Evolutionary conservation across 2,329 filamentous ascomycete species (phyloP), one percentile per base, ranked within the genome.

Genomic region (Microsporum audouinii): DNA sequence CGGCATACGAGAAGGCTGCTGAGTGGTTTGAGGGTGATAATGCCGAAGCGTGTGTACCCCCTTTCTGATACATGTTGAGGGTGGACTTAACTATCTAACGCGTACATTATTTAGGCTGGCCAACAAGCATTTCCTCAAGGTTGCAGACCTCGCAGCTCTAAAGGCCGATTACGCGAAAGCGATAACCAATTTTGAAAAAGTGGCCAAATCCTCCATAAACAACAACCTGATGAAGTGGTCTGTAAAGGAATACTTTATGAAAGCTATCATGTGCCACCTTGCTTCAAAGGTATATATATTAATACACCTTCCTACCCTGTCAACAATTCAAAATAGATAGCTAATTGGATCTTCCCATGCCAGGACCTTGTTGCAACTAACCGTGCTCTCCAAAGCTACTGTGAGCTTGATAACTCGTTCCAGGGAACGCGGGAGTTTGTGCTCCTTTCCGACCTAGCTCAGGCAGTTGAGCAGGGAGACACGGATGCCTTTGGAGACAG

Each of bases 171-270:
- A 95, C 78, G 86, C 86, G 78, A 89, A 87, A 75, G 84, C 90
- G 61, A 89, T 91, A 68, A 82, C 87, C 65, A 82, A 86, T 67
- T 96, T 88, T 77, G 92, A 97, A 74, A 86, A 87, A 70, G 89
- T 96, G 57, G 88, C 90, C 47, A 81, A 83, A 61, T 82, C 83
- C 49, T 88, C 87, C 39, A 85, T 96, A 68, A 86, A 86, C 74
- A 96, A 95, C 79, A 94, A 95, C 74, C 80, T 96, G 62, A 92
- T 95, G 88, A 88, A 87, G 72, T 95, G 89, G 84, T 89, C 85
- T 56, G 90, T 97, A 65, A 97, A 96, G 76, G 91, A 96, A 66
- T 96, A 96, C 77, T 86, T 96, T 70, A 82, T 97, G 70, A 96
- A 96, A 78, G 89, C 90, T 0, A 91, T 91, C 36, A 88, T 97